Evolutionary conservation across 2,329 filamentous ascomycete genomes (phyloP).

Genomic region (Trichoderma guizhouense): DNA sequence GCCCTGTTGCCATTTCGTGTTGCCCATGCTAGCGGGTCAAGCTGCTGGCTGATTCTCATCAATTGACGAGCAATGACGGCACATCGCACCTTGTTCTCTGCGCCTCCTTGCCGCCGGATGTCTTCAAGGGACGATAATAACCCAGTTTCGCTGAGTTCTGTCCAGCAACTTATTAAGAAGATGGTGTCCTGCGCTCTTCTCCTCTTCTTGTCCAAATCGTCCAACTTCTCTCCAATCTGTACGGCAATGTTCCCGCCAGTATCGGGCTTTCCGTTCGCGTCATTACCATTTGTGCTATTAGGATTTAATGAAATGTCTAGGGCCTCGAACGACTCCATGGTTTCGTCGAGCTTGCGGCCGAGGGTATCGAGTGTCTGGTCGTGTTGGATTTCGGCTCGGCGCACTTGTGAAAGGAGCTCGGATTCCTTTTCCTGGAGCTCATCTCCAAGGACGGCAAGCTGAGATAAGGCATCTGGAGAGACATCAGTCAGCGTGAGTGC

Average conservation of each 20-base stretch:
- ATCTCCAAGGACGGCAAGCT: constrained; percentile 68
- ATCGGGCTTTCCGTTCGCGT: constrained; percentile 38
- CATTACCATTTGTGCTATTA: constrained; percentile 38
- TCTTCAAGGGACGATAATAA: constrained; percentile 85
- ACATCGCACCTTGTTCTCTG: constrained; percentile 90
- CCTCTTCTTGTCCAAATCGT: constrained; percentile 90
- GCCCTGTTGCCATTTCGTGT: constrained; percentile 57
- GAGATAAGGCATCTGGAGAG: constrained; percentile 57
- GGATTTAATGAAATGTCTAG: constrained; percentile 80
- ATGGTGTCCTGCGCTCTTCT: constrained; percentile 87
- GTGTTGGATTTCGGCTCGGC: constrained; percentile 87
- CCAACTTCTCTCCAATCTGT: constrained; percentile 87
- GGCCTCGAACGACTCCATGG: constrained; percentile 86
- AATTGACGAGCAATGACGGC: constrained; percentile 92
- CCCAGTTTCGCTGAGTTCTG: constrained; percentile 87
- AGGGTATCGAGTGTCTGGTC: constrained; percentile 85
- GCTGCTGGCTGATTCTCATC: constrained; percentile 86
- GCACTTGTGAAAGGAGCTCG: constrained; percentile 83
- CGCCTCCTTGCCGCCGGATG: constrained; percentile 76
- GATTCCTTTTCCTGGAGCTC: constrained; percentile 89
- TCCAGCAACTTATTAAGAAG: constrained; percentile 95
- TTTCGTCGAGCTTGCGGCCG: constrained; percentile 84
- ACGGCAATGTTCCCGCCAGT: constrained; percentile 84
- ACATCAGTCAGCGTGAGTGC: neutral
- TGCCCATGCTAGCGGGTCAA: constrained; percentile 75